Conservation (phyloP, 1,139 yeast genomes). For the Blastobotrys capitulatus region DNA sequence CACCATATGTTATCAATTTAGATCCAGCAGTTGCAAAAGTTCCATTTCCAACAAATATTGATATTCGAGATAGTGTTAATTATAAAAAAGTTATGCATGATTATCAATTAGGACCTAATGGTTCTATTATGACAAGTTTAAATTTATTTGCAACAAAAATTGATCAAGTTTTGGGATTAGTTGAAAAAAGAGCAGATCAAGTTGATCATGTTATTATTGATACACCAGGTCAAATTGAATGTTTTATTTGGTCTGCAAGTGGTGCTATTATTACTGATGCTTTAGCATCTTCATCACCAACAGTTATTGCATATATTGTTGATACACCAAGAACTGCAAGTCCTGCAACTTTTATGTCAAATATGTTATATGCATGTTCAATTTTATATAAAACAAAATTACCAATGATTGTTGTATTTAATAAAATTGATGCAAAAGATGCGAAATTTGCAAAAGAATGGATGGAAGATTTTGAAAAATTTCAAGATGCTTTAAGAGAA, state of each 20-base stretch:
- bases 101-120: conserved; percentile 91
- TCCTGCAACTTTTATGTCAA: conserved; percentile 96
- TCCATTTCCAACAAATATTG: conserved; percentile 92
- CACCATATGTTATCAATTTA: conserved; percentile 82
- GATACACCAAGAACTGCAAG: conserved; percentile 94
- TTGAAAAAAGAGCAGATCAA: conserved; percentile 68
- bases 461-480: conserved; percentile 95
- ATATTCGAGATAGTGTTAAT: conserved; percentile 92
- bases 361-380: conserved; percentile 97
- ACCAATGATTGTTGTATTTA: conserved; percentile 96
- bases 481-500: conserved; percentile 69
- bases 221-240: conserved; percentile 98
- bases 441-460: conserved; percentile 90
- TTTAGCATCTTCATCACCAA: conserved; percentile 92
- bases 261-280: conserved; percentile 97
- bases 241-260: conserved; percentile 88
- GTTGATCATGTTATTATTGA: conserved; percentile 74
- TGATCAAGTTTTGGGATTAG: conserved; percentile 84
- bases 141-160: conserved; percentile 91
- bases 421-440: conserved; percentile 84
- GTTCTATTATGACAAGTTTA: conserved; percentile 93
- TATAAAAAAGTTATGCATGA: conserved; percentile 94
- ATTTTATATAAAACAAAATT: conserved; percentile 91
- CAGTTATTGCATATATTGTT: conserved; percentile 90
- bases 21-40: conserved; percentile 95